Conservation (phyloP, 805 yeast genomes). For the Kodamaea restingae region DNA sequence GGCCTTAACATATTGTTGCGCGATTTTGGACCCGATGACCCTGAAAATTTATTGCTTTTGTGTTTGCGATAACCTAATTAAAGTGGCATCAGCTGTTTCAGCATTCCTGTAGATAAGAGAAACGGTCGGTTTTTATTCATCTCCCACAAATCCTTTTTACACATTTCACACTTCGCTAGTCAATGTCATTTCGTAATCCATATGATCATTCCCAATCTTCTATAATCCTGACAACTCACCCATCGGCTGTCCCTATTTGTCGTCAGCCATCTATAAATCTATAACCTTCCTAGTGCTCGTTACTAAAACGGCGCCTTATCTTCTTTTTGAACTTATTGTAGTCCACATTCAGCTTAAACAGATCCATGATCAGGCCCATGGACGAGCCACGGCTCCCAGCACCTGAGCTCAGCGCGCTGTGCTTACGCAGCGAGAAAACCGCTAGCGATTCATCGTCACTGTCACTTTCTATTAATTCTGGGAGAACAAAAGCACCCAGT, state of each 20-base stretch:
- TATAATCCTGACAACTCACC: background rate
- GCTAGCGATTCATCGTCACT: slow-evolving; percentile 5
- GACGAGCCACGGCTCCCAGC: slow-evolving; percentile 25
- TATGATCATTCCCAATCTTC: no score
- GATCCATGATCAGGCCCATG: slow-evolving; percentile 29
- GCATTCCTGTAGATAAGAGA: no score
- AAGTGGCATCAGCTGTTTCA: no score
- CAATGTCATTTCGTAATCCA: no score
- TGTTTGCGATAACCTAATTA: no score
- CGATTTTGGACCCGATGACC: no score
- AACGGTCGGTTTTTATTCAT: no score
- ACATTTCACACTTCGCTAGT: no score
- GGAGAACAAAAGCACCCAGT: slow-evolving; percentile 2
- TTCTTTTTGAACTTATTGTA: slow-evolving; percentile 26
- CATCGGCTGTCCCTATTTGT: background rate
- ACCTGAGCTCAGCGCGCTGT: slow-evolving; percentile 8
- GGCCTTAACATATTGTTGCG: no score
- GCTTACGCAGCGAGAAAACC: slow-evolving; percentile 5
- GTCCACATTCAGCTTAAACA: slow-evolving; percentile 22
- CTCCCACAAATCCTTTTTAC: no score
- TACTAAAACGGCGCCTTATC: slow-evolving; percentile 29
- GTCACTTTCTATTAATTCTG: slow-evolving; percentile 7
- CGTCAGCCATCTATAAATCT: background rate
- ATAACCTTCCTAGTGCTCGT: slow-evolving; percentile 13
- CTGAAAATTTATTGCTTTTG: no score